A percentile compares a stretch with the other conserved stretches of the same genome.
phyloP scores from a whole-genome alignment of 345 rosid genomes.

The Murraya koenigii region DNA sequence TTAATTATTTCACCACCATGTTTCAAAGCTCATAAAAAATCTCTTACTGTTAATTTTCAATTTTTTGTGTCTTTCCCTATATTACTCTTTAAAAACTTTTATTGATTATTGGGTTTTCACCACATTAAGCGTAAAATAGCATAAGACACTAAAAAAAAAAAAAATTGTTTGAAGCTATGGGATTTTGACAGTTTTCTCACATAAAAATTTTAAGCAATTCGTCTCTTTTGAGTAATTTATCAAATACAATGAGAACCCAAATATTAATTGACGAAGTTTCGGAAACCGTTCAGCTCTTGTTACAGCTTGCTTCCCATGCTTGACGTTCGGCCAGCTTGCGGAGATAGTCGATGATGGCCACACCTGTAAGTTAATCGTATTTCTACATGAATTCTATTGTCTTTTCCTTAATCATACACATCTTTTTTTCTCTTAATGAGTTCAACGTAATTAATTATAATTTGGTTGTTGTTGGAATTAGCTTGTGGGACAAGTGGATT shows the following conservation, averaged over 20 bases:
- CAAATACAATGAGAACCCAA: neutral
- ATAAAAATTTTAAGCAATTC: too few relatives aligned
- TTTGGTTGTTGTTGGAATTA: constrained; percentile 5
- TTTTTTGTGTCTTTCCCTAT: too few relatives aligned
- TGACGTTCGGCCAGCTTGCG: constrained; percentile 61
- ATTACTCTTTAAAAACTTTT: too few relatives aligned
- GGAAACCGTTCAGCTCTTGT: constrained; percentile 40
- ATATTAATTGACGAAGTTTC: neutral
- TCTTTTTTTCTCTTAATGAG: too few relatives aligned
- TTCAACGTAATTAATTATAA: neutral
- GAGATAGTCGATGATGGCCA: constrained; percentile 60
- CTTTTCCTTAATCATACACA: neutral
- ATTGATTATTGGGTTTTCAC: too few relatives aligned
- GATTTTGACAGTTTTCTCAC: too few relatives aligned
- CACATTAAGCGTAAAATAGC: too few relatives aligned
- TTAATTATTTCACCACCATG: too few relatives aligned
- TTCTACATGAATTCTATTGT: neutral
- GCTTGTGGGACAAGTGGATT: constrained; percentile 53
- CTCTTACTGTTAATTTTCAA: too few relatives aligned
- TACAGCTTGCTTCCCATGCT: constrained; percentile 47
- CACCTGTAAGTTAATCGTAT: constrained; percentile 26
- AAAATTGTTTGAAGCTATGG: too few relatives aligned
- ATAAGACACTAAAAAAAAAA: too few relatives aligned
- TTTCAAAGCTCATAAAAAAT: too few relatives aligned
- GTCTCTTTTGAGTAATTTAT: neutral